Conservation (phyloP, 2,329 filamentous ascomycete species). For the Trichoderma sp. region DNA sequence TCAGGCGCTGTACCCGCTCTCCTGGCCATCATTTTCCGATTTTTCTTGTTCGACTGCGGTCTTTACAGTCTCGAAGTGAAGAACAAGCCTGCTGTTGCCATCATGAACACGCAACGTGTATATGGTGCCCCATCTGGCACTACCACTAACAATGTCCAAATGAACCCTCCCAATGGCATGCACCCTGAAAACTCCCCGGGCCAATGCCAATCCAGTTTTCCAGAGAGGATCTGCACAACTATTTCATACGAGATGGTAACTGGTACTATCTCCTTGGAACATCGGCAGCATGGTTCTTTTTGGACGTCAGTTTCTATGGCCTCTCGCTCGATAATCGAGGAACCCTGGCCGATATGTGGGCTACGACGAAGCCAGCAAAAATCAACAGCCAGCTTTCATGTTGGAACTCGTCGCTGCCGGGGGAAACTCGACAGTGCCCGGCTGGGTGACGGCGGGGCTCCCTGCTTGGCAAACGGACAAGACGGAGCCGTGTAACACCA, state of each 20-base stretch:
- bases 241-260: constrained; percentile 47
- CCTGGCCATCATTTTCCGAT: constrained; percentile 65
- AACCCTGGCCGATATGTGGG: constrained; percentile 42
- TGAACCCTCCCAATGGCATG: constrained; percentile 29
- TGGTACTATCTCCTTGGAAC: constrained; percentile 43
- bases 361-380: constrained; percentile 35
- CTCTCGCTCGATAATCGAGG: constrained; percentile 49
- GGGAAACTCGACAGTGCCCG: constrained; percentile 47
- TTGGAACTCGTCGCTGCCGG: constrained; percentile 48
- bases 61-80: constrained; percentile 67
- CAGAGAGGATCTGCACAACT: constrained; percentile 49
- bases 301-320: constrained; percentile 59
- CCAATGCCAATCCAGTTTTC: constrained; percentile 52
- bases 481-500: constrained; percentile 51
- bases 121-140: constrained; percentile 47
- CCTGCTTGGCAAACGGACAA: constrained; percentile 54
- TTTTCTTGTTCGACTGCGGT: constrained; percentile 67
- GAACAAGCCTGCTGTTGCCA: constrained; percentile 58
- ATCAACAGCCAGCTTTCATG: constrained; percentile 45
- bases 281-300: constrained; percentile 51
- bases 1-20: constrained; percentile 64
- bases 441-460: constrained; percentile 42
- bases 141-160: constrained; percentile 27
- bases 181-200: constrained; percentile 36
- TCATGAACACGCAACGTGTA: constrained; percentile 60